A percentile compares a stretch with the other conserved stretches of the same genome.
Conservation (phyloP, 2,329 filamentous ascomycete genomes). For the Didymella lethalis region DNA sequence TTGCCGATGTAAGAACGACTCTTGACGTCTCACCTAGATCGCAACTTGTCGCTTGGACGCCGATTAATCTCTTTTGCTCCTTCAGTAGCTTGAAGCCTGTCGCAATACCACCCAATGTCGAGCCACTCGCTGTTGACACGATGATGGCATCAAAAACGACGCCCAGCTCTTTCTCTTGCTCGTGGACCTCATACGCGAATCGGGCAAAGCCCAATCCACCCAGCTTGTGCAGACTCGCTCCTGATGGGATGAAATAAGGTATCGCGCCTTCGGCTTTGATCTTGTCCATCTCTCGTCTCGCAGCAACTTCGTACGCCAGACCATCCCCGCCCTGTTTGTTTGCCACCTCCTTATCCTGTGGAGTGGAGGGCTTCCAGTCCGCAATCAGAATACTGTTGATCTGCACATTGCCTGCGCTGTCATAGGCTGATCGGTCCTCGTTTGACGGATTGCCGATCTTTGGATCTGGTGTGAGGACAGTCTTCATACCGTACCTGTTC, state of each 20-base stretch:
- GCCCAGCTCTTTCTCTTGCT: conserved; percentile 11
- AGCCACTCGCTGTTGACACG: conserved; percentile 15
- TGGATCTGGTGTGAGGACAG: conserved; percentile 12
- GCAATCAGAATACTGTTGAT: conserved; percentile 10
- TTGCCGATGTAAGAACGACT: conserved; percentile 3
- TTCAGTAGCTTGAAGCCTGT: conserved; percentile 11
- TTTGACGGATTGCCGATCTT: conserved; percentile 15
- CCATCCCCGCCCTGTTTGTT: conserved; percentile 7
- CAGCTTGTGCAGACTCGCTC: conserved; percentile 12
- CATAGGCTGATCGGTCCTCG: conserved; percentile 2
- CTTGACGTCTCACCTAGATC: conserved; percentile 9
- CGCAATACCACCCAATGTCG: conserved; percentile 18
- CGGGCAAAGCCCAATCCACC: conserved; percentile 18
- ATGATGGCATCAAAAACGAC: conserved; percentile 12
- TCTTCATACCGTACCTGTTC: conserved; percentile 15
- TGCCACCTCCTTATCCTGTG: not conserved
- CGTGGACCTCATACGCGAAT: conserved; percentile 9
- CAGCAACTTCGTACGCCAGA: conserved; percentile 17
- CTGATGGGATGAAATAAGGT: conserved; percentile 19
- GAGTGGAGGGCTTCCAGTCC: conserved; percentile 13
- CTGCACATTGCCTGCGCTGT: conserved; percentile 12
- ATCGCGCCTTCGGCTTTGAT: conserved; percentile 8
- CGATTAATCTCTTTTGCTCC: not conserved
- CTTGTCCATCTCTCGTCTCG: conserved; percentile 11
- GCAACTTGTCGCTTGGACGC: conserved; percentile 17